Conservation (phyloP, 169 alveolate genomes). For the Sarcocystis neurona region DNA sequence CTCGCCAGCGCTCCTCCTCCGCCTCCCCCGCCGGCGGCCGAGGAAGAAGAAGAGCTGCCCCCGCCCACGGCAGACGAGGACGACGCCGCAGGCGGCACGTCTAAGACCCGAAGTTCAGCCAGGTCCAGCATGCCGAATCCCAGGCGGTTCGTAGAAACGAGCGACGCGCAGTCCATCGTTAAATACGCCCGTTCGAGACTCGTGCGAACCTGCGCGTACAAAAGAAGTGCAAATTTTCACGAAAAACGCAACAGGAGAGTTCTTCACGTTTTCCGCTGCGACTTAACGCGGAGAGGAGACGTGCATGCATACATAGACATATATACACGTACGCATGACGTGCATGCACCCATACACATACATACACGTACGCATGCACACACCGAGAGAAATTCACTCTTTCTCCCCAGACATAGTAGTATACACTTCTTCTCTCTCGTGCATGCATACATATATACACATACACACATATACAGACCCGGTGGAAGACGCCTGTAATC, state of each 20-base stretch:
- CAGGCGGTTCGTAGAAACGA: slow-evolving; percentile 60
- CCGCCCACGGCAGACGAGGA: background rate
- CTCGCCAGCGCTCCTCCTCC: background rate
- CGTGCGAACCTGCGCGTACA: slow-evolving; percentile 45
- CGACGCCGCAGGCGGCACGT: background rate
- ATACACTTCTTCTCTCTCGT: background rate
- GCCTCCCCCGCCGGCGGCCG: background rate
- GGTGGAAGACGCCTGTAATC: too few relatives aligned
- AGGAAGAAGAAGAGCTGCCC: background rate
- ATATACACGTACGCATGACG: background rate
- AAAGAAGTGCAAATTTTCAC: background rate
- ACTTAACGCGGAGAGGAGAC: background rate
- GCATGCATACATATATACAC: background rate
- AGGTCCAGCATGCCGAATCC: slow-evolving; percentile 63
- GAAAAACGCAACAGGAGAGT: background rate
- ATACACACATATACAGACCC: too few relatives aligned
- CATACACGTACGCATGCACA: background rate
- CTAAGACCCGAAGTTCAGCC: slow-evolving; percentile 51
- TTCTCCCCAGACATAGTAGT: slow-evolving; percentile 5
- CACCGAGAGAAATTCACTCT: background rate
- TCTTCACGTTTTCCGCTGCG: background rate
- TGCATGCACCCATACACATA: background rate
- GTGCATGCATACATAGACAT: background rate
- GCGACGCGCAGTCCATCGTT: slow-evolving; percentile 62
- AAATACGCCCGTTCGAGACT: slow-evolving; percentile 57